A percentile compares a stretch with the other conserved stretches of the same genome.
Conservation (phyloP, 164 flowering plant species). For the Platanus orientalis region DNA sequence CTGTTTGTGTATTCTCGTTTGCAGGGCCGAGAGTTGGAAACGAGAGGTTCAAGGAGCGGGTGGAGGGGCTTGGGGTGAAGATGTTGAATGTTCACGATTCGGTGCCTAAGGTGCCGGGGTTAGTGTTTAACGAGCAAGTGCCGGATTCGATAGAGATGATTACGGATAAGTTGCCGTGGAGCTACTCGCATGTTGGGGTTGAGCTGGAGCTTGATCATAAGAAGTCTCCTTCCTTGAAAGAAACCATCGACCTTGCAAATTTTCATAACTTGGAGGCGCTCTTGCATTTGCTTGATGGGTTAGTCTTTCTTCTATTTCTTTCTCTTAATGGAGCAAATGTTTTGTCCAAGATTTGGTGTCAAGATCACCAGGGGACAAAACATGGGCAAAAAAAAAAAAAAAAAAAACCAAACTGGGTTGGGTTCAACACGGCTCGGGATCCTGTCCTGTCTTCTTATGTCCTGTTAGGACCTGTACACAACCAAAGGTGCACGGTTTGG, state of each 20-base stretch:
- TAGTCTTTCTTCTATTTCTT: constrained; percentile 13
- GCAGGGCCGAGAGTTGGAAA: constrained; percentile 86
- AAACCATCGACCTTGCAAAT: constrained; percentile 24
- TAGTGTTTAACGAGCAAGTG: constrained; percentile 47
- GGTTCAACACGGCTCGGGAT: too few species aligned
- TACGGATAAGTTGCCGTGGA: constrained; percentile 54
- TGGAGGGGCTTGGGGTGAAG: constrained; percentile 57
- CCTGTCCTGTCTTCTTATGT: too few species aligned
- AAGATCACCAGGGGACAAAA: too few species aligned
- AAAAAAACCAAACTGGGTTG: too few species aligned
- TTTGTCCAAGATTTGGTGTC: too few species aligned
- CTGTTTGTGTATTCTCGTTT: constrained; percentile 57
- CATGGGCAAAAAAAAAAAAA: too few species aligned
- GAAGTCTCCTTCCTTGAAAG: constrained; percentile 61
- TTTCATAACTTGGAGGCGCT: constrained; percentile 75
- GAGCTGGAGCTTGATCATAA: constrained; percentile 62
- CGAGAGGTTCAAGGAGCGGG: constrained; percentile 47
- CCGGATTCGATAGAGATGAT: constrained; percentile 28
- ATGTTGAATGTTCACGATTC: constrained; percentile 67
- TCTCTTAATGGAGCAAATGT: too few species aligned
- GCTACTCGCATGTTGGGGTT: constrained; percentile 69
- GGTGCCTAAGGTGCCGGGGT: constrained; percentile 67
- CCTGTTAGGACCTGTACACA: too few species aligned
- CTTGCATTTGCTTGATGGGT: constrained; percentile 80
- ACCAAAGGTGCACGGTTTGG: too few species aligned